These are phyloP conservation scores for Chaetomium sp. DNA, from an alignment of 2,329 filamentous ascomycete genomes.

Conservation along the genomic window DNA sequence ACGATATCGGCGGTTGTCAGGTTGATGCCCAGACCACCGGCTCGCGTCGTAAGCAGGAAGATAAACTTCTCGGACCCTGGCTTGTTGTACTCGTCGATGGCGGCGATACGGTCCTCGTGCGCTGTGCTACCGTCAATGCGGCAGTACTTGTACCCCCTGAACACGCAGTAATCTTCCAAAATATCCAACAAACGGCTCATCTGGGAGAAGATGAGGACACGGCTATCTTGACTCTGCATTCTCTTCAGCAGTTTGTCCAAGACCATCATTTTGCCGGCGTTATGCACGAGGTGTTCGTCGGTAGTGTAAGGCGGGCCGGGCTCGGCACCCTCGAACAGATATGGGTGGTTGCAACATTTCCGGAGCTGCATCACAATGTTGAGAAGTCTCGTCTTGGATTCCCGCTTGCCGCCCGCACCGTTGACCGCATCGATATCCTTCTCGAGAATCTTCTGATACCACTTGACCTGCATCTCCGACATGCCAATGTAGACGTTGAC, in stretches of 20 bases:
- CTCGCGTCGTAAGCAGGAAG: conserved; percentile 90
- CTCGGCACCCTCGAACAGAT: conserved; percentile 94
- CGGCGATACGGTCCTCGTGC: conserved; percentile 93
- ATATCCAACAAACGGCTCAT: conserved; percentile 98
- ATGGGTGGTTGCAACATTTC: conserved; percentile 98
- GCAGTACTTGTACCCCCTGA: conserved; percentile 91
- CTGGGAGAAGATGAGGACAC: conserved; percentile 98
- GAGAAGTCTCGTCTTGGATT: conserved; percentile 92
- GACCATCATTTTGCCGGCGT: conserved; percentile 95
- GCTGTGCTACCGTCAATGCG: conserved; percentile 95
- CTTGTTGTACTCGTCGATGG: conserved; percentile 98
- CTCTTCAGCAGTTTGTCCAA: conserved; percentile 84
- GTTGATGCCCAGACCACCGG: conserved; percentile 94
- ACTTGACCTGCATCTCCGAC: conserved; percentile 98
- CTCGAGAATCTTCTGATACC: conserved; percentile 98
- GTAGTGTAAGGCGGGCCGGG: conserved; percentile 97
- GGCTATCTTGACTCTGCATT: conserved; percentile 78
- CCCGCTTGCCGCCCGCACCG: conserved; percentile 88
- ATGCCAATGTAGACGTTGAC: conserved; percentile 95
- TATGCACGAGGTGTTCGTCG: conserved; percentile 89
- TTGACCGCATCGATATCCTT: conserved; percentile 99
- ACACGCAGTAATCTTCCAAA: conserved; percentile 95
- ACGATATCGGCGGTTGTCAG: conserved; percentile 93
- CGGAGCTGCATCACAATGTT: conserved; percentile 99
- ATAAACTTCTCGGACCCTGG: conserved; percentile 93